Base-by-base conservation (phyloP, 2,329 filamentous ascomycete species). In the Penicillium verrucosum region DNA sequence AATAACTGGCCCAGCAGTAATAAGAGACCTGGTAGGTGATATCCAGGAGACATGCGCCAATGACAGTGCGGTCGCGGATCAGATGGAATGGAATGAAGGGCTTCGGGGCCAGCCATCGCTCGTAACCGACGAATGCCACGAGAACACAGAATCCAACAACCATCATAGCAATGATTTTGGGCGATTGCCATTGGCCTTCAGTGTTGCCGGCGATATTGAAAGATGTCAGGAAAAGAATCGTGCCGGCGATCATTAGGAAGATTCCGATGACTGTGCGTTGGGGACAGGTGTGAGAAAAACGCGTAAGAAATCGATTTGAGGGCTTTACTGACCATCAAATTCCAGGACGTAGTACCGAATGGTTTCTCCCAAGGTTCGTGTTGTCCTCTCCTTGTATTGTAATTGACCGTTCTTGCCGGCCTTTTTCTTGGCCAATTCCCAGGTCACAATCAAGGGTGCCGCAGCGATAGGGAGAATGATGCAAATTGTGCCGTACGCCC, bases 401-500 rank as follows among this genome's bases (percentile, higher is more conserved):
- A 84, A 70, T 1, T 86, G 61, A 1, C 85, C 85, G n/a, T 74
- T 65, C 54, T 78, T 79, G 60, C 76, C 73, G 1, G 86, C 86
- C 65, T 85, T 85, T 49, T 69, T 72, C 51, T 83, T 78, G 65
- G 86, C 85, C 61, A 74, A 69, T 56, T 79, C 73, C 65, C 87
- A 79, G 11, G 86, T 68, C 8, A 73, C 59, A 46, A 82, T 80
- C 14, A 88, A 74, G 0, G 87, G 86, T 4, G 82, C 36, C 1
- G 79, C 80, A 37, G 85, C 75, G 48, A 80, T 65, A 0, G 85
- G 85, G 0, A 82, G 78, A 57, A 88, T 77, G 60, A 89, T 84
- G 36, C 81, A 77, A 64, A 86, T 88, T 34, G 76, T 72, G 32
- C 84, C 86, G 61, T 83, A 88, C 0, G 77, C 84, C 86, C 85